Evolutionary conservation across 1,284 basidiomycete genomes (phyloP).

Genomic region (Rhodofomes roseus): DNA sequence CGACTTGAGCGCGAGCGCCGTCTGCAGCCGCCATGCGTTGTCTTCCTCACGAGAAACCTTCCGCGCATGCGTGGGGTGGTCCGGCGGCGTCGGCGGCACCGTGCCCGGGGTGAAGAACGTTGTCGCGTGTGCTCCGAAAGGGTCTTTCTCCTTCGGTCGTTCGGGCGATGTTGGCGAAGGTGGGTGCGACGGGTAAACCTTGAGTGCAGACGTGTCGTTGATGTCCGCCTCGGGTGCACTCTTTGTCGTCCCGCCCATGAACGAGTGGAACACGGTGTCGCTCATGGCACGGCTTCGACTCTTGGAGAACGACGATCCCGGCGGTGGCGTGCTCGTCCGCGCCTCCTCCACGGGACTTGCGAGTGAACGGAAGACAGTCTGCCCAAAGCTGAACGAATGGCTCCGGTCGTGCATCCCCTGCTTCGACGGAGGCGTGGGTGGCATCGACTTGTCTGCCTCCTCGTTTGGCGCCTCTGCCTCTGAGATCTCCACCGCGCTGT

Average conservation of each 20-base stretch:
- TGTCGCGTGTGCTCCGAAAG: conserved; percentile 66
- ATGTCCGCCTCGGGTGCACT: conserved; percentile 52
- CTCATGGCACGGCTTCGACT: conserved; percentile 51
- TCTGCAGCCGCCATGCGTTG: conserved; percentile 65
- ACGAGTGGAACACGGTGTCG: conserved; percentile 58
- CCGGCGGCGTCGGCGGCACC: conserved; percentile 62
- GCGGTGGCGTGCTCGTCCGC: conserved; percentile 16
- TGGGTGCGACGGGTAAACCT: conserved; percentile 37
- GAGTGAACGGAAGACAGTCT: conserved; percentile 48
- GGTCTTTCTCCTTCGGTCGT: conserved; percentile 51
- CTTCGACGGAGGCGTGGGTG: conserved; percentile 17
- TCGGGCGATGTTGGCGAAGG: conserved; percentile 12
- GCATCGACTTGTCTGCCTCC: not conserved
- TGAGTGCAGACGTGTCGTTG: conserved; percentile 51
- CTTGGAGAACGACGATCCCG: conserved; percentile 25
- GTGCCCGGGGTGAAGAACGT: conserved; percentile 74
- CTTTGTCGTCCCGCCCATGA: conserved; percentile 22
- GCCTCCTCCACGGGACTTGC: not conserved
- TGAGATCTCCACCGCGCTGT: conserved; percentile 39
- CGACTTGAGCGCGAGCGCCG: conserved; percentile 64
- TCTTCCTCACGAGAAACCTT: conserved; percentile 66
- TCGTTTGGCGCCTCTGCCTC: conserved; percentile 25
- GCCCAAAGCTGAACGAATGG: conserved; percentile 60
- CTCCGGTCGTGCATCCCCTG: conserved; percentile 39
- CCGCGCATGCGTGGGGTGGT: conserved; percentile 39